Base-by-base conservation (phyloP, 306 rosid species). In the Ormosia emarginata region DNA sequence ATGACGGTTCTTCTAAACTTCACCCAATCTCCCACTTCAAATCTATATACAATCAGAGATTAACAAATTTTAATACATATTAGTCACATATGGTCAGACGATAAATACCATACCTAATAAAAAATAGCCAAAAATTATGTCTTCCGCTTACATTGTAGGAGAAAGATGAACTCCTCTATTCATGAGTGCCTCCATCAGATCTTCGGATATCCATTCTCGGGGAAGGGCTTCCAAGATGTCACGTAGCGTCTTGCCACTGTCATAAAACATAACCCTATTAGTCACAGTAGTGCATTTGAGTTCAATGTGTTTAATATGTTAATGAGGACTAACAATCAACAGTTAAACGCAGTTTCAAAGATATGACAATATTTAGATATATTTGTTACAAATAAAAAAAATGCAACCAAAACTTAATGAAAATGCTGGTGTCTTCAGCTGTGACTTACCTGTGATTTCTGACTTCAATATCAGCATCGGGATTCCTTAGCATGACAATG, bases 201-300 rank as follows among this genome's bases (percentile, higher is more conserved):
- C 97, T 86, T 95, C 99, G 49, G 94, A 95, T 70, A 95, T 84
- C 97, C 98, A 93, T 83, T 93, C 99, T 77, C 97, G 91, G 37
- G 98, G 98, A 82, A 95, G 94, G 71, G 92, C 89, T 82, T 95
- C 99, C 84, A 95, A 84, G 82, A 93, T 90, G 80, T 95, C 99
- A 36, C 94, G 92, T 64, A 93, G 79, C 14, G 94, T 90, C 91
- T 84, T 95, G 90, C 99, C 99, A 87, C 99, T 95, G 86, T 83
- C 80, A 85, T 71, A 59, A 85, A 79, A 83, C 61, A 83, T 53
- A 80, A 74, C 71, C 74, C 10, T 52, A 46, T 84, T 56, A 73
- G 66, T 71, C 72, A 68, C 65, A 47, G 59, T 33, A 67, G 58
- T 13, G 29, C 36, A 55, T 34, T 44, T 67, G 81, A 68, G 39